Evolutionary conservation across 768 basidiomycete species (phyloP).

Genomic region (Lentinula lateritia): DNA sequence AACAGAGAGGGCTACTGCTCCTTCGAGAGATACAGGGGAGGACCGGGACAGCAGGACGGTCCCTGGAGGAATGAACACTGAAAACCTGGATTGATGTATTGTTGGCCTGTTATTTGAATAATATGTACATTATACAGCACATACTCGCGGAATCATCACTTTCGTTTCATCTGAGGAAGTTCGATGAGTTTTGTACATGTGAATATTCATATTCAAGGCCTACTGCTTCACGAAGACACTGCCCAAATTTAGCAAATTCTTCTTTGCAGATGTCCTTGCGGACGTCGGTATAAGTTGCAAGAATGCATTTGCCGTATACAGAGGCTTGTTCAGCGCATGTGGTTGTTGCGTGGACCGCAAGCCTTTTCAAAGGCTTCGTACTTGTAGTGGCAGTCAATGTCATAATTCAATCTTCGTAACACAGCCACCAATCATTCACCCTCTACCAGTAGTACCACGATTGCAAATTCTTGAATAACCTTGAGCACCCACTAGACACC

Average conservation of each 20-base stretch:
- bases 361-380: conserved; percentile 48
- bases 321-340: conserved; percentile 71
- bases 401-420: neutral
- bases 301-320: conserved; percentile 85
- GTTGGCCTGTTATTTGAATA: conserved; percentile 9
- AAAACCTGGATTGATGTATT: conserved; percentile 13
- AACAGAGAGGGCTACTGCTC: conserved; percentile 29
- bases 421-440: neutral
- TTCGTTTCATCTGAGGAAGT: conserved; percentile 38
- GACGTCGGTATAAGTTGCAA: conserved; percentile 78
- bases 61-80: conserved; percentile 32
- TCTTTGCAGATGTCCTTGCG: conserved; percentile 76
- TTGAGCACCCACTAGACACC: too few species aligned
- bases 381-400: conserved; percentile 13
- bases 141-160: conserved; percentile 19
- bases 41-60: conserved; percentile 14
- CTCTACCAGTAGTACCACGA: neutral
- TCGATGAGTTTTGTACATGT: neutral
- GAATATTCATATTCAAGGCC: conserved; percentile 12
- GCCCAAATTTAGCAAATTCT: conserved; percentile 80
- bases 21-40: conserved; percentile 12
- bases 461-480: too few species aligned
- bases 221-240: conserved; percentile 78
- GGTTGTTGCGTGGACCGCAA: conserved; percentile 67
- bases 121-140: neutral